phyloP scores from a whole-genome alignment of 1,284 basidiomycete genomes.

The Cerrena zonata region DNA sequence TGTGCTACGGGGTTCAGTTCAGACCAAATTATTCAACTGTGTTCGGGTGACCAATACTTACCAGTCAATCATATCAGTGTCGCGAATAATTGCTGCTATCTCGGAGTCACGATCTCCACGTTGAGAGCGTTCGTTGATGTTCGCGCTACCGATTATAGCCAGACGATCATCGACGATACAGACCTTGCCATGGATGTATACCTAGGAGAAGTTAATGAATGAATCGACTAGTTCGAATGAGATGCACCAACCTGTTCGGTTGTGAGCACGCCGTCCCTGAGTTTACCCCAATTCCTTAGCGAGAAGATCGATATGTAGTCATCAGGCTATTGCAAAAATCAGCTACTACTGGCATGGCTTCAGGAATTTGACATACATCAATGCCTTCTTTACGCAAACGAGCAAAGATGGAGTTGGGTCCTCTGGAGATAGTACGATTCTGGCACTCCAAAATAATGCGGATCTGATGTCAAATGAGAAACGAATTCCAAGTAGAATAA shows the following conservation, averaged over 20 bases:
- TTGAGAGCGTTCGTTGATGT: conserved; percentile 96
- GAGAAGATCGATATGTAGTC: conserved; percentile 92
- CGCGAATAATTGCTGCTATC: conserved; percentile 84
- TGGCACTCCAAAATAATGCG: conserved; percentile 93
- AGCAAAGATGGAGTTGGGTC: conserved; percentile 88
- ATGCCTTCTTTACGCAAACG: conserved; percentile 85
- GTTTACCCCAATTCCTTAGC: conserved; percentile 88
- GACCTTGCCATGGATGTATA: conserved; percentile 85
- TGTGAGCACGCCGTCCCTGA: conserved; percentile 78
- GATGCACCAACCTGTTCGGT: conserved; percentile 72
- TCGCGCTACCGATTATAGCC: conserved; percentile 98
- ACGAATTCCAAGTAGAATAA: neutral
- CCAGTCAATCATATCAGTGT: conserved; percentile 95
- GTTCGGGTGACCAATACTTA: conserved; percentile 28
- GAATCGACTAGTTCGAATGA: neutral
- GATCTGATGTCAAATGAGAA: conserved; percentile 43
- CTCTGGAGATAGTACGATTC: conserved; percentile 83
- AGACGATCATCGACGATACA: conserved; percentile 95
- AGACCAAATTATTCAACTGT: conserved; percentile 8
- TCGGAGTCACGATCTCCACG: conserved; percentile 96
- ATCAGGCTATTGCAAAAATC: conserved; percentile 57
- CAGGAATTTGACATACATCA: conserved; percentile 49
- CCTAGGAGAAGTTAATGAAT: conserved; percentile 36
- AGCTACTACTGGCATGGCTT: conserved; percentile 3
- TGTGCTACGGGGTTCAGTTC: conserved; percentile 42